Evolutionary conservation across 371 early-diverging fungal species (phyloP).

Genomic region (Syncephalastrum contaminatum): DNA sequence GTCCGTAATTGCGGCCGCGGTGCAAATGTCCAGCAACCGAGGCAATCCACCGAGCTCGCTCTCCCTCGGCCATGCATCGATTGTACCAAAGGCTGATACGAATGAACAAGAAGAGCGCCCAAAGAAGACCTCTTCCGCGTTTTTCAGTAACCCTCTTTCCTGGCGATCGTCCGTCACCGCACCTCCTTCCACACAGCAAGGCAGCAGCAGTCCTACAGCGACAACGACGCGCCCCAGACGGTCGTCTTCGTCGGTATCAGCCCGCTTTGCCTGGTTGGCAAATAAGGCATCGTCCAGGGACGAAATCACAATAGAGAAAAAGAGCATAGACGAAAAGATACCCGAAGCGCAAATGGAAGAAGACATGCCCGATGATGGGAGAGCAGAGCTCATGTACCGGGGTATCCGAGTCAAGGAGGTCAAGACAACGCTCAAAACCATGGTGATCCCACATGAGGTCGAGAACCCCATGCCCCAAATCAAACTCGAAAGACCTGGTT

Average conservation of each 20-base stretch:
- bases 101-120: not conserved
- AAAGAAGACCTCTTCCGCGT: conserved; percentile 5
- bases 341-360: conserved; percentile 7
- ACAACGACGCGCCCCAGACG: conserved; percentile 2
- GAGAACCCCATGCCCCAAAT: conserved; percentile 41
- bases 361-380: conserved; percentile 32
- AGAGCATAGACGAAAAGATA: not conserved
- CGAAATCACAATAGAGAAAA: not conserved
- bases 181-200: conserved; percentile 1
- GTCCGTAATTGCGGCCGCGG: conserved; percentile 47
- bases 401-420: conserved; percentile 55
- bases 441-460: conserved; percentile 45
- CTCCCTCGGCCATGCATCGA: conserved; percentile 44
- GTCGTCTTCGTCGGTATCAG: conserved; percentile 13
- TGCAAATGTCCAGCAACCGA: conserved; percentile 31
- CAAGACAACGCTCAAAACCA: conserved; percentile 46
- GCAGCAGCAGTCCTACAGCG: not conserved
- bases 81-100: conserved; percentile 19
- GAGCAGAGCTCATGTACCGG: conserved; percentile 40
- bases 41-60: conserved; percentile 34
- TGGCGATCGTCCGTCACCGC: conserved; percentile 3
- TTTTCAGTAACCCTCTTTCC: conserved; percentile 6
- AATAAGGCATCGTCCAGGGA: not conserved
- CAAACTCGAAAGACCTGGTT: conserved; percentile 43
- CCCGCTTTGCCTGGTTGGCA: conserved; percentile 18